Conservation (phyloP, 2,329 filamentous ascomycete genomes). For the Thielaviopsis ethacetica region DNA sequence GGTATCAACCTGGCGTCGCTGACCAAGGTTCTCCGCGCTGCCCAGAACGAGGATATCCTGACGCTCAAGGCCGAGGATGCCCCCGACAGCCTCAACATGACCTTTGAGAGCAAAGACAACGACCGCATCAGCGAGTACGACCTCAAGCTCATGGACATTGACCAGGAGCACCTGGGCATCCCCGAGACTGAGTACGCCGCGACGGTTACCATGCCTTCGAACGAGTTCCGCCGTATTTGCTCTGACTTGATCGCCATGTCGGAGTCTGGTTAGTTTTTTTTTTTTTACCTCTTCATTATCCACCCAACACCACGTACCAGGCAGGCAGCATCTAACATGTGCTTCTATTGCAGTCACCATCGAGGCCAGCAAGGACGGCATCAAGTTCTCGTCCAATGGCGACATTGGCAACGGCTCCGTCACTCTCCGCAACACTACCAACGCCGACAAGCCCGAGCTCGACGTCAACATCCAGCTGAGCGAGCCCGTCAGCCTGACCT, state of each 20-base stretch:
- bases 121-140: slow-evolving; percentile 98
- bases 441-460: slow-evolving; percentile 73
- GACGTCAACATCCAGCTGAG: slow-evolving; percentile 80
- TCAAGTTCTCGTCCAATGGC: slow-evolving; percentile 85
- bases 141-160: slow-evolving; percentile 99
- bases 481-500: slow-evolving; percentile 86
- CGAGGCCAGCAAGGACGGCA: slow-evolving; percentile 89
- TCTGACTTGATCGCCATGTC: slow-evolving; percentile 82
- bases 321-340: slow-evolving; percentile 8
- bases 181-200: slow-evolving; percentile 97
- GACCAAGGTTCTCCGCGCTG: slow-evolving; percentile 90
- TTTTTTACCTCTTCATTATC: too few relatives aligned
- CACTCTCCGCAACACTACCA: slow-evolving; percentile 73
- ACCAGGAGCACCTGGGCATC: slow-evolving; percentile 97
- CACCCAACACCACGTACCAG: not conserved
- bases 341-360: slow-evolving; percentile 53
- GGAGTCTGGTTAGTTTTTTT: slow-evolving; percentile 61
- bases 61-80: slow-evolving; percentile 96
- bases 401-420: slow-evolving; percentile 95
- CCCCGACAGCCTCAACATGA: slow-evolving; percentile 85
- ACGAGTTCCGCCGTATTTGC: slow-evolving; percentile 90
- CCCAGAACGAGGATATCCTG: slow-evolving; percentile 84
- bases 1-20: slow-evolving; percentile 93
- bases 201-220: slow-evolving; percentile 72
- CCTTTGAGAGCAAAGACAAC: slow-evolving; percentile 78